Base-by-base conservation (phyloP, 2,329 filamentous ascomycete genomes). In the Corynespora cassiicola region DNA sequence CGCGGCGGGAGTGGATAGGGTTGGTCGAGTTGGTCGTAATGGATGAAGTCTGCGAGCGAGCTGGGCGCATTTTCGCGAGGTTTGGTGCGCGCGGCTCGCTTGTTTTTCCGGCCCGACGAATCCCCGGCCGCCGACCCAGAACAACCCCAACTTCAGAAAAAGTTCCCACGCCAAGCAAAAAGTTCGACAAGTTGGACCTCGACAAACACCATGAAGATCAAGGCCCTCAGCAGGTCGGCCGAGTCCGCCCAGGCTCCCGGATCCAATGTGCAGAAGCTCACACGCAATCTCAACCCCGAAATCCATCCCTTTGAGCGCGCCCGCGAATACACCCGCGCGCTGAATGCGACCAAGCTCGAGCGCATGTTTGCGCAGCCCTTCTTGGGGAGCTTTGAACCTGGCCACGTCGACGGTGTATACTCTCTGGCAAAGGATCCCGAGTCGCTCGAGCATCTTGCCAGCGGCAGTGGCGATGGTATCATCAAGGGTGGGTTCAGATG, bases 281-380 rank as follows among this genome's bases (percentile, higher is more conserved):
- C 84, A 43, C 80, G 84, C 52, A 88, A 88, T 69, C 68, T 95
- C 59, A 88, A 95, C 72, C 87, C 91, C 18, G 85, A 88, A 26
- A 80, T 92, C 43, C 90, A 96, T 71, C 91, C 89, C 2, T 96
- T 96, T 70, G 90, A 95, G 71, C 80, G 90, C 60, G 91, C 91
- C 30, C 78, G 90, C 68, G 91, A 96, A 73, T 92, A 90, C 65
- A 89, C 85, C 10, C 74, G 85, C 54, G 85, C 86, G 8, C 75
- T 88, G 45, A 88, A 90, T 81, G 91, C 91, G 17, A 90, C 90
- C 42, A 96, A 96, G 69, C 74, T 96, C 46, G 90, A 96, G 72
- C 87, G 91, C 56, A 92, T 96, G 87, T 95, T 95, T 69, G 86
- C 86, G 19, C 78, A 85, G 36, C 88, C 88, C 3, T 96, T 96